These are phyloP conservation scores for Tubosaeta sp. DNA, from an alignment of 768 basidiomycete genomes.

Conservation along the genomic window DNA sequence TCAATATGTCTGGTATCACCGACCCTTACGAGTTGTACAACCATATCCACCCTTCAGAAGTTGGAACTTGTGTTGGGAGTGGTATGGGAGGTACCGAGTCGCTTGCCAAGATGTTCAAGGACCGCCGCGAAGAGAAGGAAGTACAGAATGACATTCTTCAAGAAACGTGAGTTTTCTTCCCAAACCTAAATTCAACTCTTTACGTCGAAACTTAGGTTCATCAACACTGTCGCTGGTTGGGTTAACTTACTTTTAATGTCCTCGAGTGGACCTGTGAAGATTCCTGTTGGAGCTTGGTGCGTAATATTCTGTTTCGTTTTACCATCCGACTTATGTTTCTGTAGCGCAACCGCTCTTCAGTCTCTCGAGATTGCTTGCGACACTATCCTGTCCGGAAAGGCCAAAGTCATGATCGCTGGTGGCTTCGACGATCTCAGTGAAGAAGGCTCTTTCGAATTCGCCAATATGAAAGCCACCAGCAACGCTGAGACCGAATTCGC, in stretches of 20 bases:
- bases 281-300: slow-evolving; percentile 97
- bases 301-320: slow-evolving; percentile 17
- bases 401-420: slow-evolving; percentile 98
- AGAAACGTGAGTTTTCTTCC: slow-evolving; percentile 70
- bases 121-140: slow-evolving; percentile 95
- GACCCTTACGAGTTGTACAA: slow-evolving; percentile 99
- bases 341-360: slow-evolving; percentile 92
- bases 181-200: slow-evolving; percentile 2
- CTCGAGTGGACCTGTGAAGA: slow-evolving; percentile 96
- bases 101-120: slow-evolving; percentile 96
- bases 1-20: slow-evolving; percentile 94
- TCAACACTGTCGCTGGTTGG: slow-evolving; percentile 99
- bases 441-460: slow-evolving; percentile 98
- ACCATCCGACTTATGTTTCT: slow-evolving; percentile 3
- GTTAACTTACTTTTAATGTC: slow-evolving; percentile 92
- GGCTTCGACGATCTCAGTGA: slow-evolving; percentile 98
- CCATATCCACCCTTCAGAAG: slow-evolving; percentile 93
- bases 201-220: slow-evolving; percentile 59
- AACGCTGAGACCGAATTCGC: slow-evolving; percentile 97
- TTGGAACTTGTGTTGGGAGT: slow-evolving; percentile 90
- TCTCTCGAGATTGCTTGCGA: slow-evolving; percentile 98
- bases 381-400: slow-evolving; percentile 90
- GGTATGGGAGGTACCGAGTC: slow-evolving; percentile 97
- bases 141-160: slow-evolving; percentile 98
- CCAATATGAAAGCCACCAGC: slow-evolving; percentile 99